phyloP scores from a whole-genome alignment of 352 stramenopile species.

The Elongisporangium anandrum region DNA sequence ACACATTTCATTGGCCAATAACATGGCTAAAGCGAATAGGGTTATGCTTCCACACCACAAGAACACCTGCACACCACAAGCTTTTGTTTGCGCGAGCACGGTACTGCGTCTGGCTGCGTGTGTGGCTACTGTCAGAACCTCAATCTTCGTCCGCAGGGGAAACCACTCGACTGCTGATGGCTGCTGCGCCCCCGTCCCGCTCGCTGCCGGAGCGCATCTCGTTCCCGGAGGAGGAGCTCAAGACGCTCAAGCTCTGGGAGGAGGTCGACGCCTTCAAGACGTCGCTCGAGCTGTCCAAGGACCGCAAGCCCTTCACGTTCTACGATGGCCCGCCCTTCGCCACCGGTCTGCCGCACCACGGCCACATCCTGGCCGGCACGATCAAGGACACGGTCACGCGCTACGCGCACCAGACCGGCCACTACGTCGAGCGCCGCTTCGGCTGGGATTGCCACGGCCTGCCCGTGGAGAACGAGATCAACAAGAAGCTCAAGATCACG shows the following conservation, averaged over 20 bases:
- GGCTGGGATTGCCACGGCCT: constrained; percentile 99
- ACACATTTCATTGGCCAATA: background rate
- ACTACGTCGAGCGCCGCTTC: constrained; percentile 96
- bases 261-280: constrained; percentile 89
- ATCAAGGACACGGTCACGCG: constrained; percentile 99
- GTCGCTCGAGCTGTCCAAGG: constrained; percentile 90
- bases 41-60: background rate
- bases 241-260: constrained; percentile 78
- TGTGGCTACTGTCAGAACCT: background rate
- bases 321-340: constrained; percentile 99
- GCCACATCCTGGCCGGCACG: constrained; percentile 97
- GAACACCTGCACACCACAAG: background rate
- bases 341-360: constrained; percentile 98
- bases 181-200: constrained; percentile 29
- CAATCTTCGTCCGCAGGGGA: background rate
- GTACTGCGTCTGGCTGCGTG: background rate
- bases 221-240: constrained; percentile 80
- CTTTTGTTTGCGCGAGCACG: background rate
- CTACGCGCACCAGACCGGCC: constrained; percentile 97
- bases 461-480: constrained; percentile 99
- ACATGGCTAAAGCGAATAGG: background rate
- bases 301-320: constrained; percentile 96
- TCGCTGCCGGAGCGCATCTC: constrained; percentile 85
- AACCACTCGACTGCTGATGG: background rate
- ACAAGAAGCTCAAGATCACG: constrained; percentile 98